phyloP scores from a whole-genome alignment of 208 protist genomes.

The Acanthamoeba culbertsoni region DNA sequence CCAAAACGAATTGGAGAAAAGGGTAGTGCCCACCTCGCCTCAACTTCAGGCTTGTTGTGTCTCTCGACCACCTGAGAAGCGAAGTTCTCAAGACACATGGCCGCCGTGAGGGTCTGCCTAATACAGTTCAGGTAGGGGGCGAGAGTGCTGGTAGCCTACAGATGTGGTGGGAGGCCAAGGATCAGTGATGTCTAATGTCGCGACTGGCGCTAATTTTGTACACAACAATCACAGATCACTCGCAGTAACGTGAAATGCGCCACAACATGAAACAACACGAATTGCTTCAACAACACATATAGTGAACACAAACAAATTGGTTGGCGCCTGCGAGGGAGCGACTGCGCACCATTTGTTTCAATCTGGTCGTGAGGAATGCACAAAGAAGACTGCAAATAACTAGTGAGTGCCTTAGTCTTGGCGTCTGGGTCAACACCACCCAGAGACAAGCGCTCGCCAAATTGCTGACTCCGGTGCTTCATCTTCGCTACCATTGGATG shows the following conservation, averaged over 20 bases:
- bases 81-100: conserved; percentile 95
- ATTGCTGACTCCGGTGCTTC: not conserved
- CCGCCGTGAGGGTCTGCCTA: conserved; percentile 90
- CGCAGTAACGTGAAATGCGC: no score
- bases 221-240: no score
- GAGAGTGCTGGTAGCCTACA: conserved; percentile 68
- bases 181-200: no score
- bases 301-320: no score
- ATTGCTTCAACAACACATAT: not conserved
- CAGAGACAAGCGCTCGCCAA: not conserved
- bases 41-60: conserved; percentile 98
- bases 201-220: no score
- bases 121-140: conserved; percentile 94
- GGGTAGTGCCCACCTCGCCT: conserved; percentile 79
- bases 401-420: not conserved
- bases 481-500: not conserved
- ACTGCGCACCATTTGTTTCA: not conserved
- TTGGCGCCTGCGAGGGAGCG: not conserved
- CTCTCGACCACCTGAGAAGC: conserved; percentile 95
- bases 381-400: not conserved
- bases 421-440: not conserved
- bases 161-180: no score
- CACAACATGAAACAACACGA: no score
- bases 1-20: not conserved
- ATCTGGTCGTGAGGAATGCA: not conserved